phyloP scores from a whole-genome alignment of 164 flowering plant genomes.

The Piper longum region DNA sequence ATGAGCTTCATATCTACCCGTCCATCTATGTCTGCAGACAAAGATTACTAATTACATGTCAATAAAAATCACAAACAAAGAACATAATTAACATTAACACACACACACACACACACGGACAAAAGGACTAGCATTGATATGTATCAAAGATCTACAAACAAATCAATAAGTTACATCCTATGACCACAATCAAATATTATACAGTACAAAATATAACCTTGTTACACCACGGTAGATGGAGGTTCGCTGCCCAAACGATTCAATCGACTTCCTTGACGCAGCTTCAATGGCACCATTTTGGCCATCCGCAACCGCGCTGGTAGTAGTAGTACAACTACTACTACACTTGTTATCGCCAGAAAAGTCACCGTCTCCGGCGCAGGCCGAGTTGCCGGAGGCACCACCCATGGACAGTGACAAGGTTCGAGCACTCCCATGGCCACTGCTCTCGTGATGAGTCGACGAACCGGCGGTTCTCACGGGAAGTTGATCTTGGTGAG shows the following conservation, averaged over 20 bases:
- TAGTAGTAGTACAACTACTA: background rate
- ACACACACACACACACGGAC: no score
- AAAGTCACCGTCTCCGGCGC: slow-evolving; percentile 19
- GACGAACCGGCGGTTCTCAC: background rate
- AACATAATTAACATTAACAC: no score
- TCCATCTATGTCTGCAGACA: slow-evolving; percentile 79
- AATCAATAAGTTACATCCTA: no score
- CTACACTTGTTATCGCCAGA: slow-evolving; percentile 22
- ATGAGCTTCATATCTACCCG: slow-evolving; percentile 97
- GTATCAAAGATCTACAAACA: no score
- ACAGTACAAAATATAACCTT: slow-evolving; percentile 25
- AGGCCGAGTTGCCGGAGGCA: slow-evolving; percentile 26
- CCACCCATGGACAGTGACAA: slow-evolving; percentile 66
- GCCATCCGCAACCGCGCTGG: slow-evolving; percentile 14
- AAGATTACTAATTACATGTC: background rate
- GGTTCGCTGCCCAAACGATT: slow-evolving; percentile 88
- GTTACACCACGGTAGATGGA: slow-evolving; percentile 97
- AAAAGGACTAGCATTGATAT: no score
- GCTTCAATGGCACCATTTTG: slow-evolving; percentile 44
- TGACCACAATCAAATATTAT: no score
- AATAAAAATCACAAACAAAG: background rate
- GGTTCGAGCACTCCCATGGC: slow-evolving; percentile 20
- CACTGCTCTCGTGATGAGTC: background rate
- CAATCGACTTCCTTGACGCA: slow-evolving; percentile 61
- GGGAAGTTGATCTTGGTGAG: background rate